Base-by-base conservation (phyloP, 805 yeast species). In the Wickerhamomyces strasburgensis region DNA sequence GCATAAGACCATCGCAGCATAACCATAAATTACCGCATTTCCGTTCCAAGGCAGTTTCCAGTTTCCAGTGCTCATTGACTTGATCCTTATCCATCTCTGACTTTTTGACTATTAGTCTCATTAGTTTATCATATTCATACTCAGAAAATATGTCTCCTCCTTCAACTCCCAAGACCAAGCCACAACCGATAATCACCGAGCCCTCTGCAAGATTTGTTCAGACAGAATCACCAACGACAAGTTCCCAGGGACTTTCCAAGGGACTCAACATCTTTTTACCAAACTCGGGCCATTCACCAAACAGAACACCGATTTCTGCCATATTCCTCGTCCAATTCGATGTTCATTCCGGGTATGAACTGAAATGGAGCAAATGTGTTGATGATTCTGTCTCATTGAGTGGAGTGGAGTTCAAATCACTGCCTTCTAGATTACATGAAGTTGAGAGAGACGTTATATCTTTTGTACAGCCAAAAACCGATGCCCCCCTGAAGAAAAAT, bases 361-460 rank as follows among this genome's bases (percentile, higher is more conserved):
- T 72, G 26, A 64, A 61, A 36, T 72, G 78, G 78, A 57, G 61
- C 40, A 51, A 57, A 29, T 51, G 55, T 1, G 33, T 52, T 6
- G 60, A 58, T 29, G 51, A 54, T 4, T 19, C 34, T 6, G 40
- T 54, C 13, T 44, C 64, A 0, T 49, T 75, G 18, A 56, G 64
- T 21, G 70, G 71, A 10, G 51, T 80, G 4, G 88, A 81, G 56
- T 80, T 70, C 58, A 73, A 76, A 45, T 64, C 79, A n/a, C 58
- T 81, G 30, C 88, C 88, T 0, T 77, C 85, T 0, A 87, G 89
- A 1, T 61, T 79, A 3, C 88, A 81, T 49, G 66, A 72, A 11
- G 63, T 65, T 3, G 54, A 56, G 15, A 39, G 49, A 11, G 88
- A 81, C 49, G 70, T 73, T 2, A 64, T 80, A 1, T 71, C 73